phyloP scores from a whole-genome alignment of 2,329 filamentous ascomycete species.

The Claviceps purpurea region DNA sequence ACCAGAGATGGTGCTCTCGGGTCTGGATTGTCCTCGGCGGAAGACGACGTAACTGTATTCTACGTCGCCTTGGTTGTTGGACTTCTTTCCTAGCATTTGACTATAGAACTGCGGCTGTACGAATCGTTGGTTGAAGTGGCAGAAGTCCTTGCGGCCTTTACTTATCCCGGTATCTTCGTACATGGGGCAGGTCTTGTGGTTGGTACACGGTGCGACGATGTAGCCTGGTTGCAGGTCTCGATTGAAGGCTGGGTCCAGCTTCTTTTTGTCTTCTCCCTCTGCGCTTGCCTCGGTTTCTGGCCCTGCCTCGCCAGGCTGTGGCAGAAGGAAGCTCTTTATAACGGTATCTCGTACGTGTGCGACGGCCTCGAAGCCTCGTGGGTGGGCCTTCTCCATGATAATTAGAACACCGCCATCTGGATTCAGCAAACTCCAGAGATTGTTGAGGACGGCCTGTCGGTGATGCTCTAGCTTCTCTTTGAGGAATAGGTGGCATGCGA shows the following conservation, averaged over 20 bases:
- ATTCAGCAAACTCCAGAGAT: conserved; percentile 77
- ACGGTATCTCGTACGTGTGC: conserved; percentile 72
- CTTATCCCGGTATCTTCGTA: conserved; percentile 59
- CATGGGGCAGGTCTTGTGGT: conserved; percentile 80
- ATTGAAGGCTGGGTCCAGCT: conserved; percentile 24
- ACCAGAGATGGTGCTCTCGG: conserved; percentile 27
- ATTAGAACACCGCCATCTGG: conserved; percentile 77
- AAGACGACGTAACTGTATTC: conserved; percentile 83
- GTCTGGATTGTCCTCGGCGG: conserved; percentile 49
- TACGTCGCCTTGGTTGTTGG: conserved; percentile 78
- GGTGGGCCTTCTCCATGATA: conserved; percentile 80
- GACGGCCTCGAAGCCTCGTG: conserved; percentile 83
- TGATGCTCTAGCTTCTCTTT: conserved; percentile 61
- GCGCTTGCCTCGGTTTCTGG: conserved; percentile 15
- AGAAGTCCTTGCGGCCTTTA: conserved; percentile 72
- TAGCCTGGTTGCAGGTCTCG: conserved; percentile 44
- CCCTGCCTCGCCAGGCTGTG: conserved; percentile 23
- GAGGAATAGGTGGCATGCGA: conserved; percentile 76
- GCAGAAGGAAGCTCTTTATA: conserved; percentile 58
- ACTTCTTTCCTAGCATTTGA: conserved; percentile 51
- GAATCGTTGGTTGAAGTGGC: conserved; percentile 81
- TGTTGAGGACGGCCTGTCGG: conserved; percentile 68
- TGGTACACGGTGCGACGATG: conserved; percentile 71
- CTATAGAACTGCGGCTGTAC: conserved; percentile 74
- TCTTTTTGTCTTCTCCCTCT: neutral